Evolutionary conservation across 345 rosid species (phyloP).

Genomic region (Acer campestre): DNA sequence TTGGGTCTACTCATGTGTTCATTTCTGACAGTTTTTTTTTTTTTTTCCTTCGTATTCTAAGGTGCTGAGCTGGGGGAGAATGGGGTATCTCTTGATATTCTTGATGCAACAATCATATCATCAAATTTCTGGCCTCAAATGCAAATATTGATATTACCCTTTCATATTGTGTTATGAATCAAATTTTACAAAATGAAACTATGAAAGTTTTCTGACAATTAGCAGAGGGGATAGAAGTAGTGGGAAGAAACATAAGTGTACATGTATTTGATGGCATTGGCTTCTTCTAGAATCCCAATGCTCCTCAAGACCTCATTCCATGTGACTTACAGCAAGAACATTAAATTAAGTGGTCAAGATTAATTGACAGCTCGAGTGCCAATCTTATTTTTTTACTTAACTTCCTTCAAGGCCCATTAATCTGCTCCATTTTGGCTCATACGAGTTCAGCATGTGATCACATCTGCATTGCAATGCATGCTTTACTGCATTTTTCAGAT

Average conservation of each 20-base stretch:
- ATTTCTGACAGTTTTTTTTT: neutral
- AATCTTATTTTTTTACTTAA: neutral
- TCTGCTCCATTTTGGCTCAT: neutral
- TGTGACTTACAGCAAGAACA: neutral
- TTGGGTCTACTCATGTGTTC: conserved; percentile 10
- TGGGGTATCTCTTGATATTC: conserved; percentile 57
- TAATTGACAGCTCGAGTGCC: neutral
- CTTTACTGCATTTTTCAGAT: neutral
- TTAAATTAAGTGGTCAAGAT: conserved; percentile 2
- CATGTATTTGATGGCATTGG: neutral
- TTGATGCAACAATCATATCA: conserved; percentile 85
- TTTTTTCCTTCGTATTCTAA: conserved; percentile 24
- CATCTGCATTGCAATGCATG: neutral
- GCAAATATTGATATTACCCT: conserved; percentile 50
- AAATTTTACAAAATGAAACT: neutral
- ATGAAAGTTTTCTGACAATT: neutral
- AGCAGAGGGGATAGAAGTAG: no score
- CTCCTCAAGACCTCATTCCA: neutral
- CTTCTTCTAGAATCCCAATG: neutral
- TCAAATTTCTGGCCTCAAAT: conserved; percentile 98
- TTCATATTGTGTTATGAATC: neutral
- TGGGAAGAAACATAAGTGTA: neutral
- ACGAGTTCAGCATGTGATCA: neutral
- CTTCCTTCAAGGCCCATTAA: neutral
- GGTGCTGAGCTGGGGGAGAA: conserved; percentile 47